phyloP scores from a whole-genome alignment of 2,329 filamentous ascomycete genomes.

The Eurotiales sp. region DNA sequence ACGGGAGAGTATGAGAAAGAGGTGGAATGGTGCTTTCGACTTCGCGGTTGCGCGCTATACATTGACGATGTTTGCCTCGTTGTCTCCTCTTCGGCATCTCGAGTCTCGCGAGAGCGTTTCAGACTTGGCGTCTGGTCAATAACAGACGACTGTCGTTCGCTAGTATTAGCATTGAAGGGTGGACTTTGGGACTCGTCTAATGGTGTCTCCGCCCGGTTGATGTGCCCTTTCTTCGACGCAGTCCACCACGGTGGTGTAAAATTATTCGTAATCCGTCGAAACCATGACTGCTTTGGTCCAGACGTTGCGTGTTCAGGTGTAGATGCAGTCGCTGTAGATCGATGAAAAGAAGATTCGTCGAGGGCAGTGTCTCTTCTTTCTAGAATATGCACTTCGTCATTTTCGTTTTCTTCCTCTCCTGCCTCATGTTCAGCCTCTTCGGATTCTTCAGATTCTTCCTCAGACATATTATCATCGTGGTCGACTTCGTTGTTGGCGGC shows the following conservation, averaged over 20 bases:
- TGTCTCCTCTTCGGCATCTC: conserved; percentile 4
- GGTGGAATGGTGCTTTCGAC: conserved; percentile 3
- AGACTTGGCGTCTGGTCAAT: conserved; percentile 10
- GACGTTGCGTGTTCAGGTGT: conserved; percentile 5
- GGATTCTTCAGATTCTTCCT: background rate
- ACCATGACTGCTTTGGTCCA: conserved; percentile 33
- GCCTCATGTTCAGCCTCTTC: conserved; percentile 16
- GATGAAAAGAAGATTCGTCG: background rate
- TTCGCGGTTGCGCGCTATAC: background rate
- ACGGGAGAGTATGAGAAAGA: background rate
- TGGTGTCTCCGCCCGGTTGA: background rate
- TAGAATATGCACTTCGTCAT: conserved; percentile 18
- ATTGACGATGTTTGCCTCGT: background rate
- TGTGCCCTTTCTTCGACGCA: conserved; percentile 4
- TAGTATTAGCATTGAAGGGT: conserved; percentile 3
- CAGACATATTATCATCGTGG: background rate
- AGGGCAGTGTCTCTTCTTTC: conserved; percentile 16
- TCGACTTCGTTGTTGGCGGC: background rate
- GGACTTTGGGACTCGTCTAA: conserved; percentile 14
- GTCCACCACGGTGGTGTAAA: conserved; percentile 17
- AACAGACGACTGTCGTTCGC: background rate
- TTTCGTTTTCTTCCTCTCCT: background rate
- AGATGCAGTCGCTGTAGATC: background rate
- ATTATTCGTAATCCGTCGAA: conserved; percentile 23
- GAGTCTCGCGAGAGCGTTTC: conserved; percentile 9